phyloP scores from a whole-genome alignment of 2,329 filamentous ascomycete species.

The Neofusicoccum ribis region DNA sequence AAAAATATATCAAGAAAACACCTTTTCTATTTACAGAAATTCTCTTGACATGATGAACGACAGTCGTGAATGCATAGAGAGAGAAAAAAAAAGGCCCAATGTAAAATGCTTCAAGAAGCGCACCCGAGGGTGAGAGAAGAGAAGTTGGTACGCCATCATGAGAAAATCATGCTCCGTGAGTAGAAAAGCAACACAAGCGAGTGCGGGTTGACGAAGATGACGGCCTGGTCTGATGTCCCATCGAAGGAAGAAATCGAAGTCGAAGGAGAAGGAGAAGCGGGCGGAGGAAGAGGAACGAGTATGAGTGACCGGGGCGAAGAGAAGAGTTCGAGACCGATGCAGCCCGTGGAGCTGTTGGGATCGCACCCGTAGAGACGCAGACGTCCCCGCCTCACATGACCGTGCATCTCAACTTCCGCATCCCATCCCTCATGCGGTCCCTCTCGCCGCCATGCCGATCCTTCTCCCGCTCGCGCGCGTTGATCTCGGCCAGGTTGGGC shows the following conservation, averaged over 20 bases:
- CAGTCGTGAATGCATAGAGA: conserved; percentile 6
- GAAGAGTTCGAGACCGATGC: neutral
- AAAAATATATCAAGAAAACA: neutral
- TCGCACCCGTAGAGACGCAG: neutral
- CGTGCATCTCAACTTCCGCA: neutral
- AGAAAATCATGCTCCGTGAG: neutral
- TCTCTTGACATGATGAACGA: neutral
- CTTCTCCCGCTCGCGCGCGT: neutral
- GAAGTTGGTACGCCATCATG: neutral
- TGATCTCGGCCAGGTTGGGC: neutral
- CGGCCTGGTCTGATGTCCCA: neutral
- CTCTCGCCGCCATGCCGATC: neutral
- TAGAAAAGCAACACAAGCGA: neutral
- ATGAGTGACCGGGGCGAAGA: neutral
- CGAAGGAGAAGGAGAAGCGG: neutral
- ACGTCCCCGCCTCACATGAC: neutral
- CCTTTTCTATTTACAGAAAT: neutral
- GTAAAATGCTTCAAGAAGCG: neutral
- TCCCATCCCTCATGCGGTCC: conserved; percentile 2
- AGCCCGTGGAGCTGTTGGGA: no score
- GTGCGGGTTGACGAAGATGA: conserved; percentile 1
- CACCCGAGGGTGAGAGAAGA: neutral
- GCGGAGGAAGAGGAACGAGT: no score
- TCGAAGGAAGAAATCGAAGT: neutral
- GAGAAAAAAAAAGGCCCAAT: neutral